Conservation (phyloP, 2,329 filamentous ascomycete species). For the Colletotrichum sp. region DNA sequence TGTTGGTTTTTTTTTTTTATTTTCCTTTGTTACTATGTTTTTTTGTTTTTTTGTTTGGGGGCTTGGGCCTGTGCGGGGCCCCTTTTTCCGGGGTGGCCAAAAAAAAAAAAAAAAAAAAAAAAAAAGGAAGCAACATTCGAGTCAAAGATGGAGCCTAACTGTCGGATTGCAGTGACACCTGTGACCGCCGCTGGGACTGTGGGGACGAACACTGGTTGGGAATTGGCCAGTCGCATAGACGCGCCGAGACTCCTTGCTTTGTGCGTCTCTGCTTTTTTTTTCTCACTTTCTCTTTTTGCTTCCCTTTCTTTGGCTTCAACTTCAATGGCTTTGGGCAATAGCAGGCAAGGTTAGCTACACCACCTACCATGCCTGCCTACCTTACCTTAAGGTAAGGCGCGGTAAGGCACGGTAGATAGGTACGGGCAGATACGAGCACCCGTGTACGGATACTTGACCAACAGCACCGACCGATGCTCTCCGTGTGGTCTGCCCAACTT, state of each 20-base stretch:
- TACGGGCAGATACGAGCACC: neutral
- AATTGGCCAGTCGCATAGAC: neutral
- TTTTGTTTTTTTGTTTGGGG: too few species aligned
- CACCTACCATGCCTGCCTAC: neutral
- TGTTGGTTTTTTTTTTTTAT: too few species aligned
- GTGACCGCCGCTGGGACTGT: neutral
- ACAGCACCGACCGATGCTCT: neutral
- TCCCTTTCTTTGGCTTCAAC: neutral
- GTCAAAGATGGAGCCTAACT: neutral
- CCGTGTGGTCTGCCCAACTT: neutral
- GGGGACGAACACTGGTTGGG: neutral
- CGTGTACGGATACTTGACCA: neutral
- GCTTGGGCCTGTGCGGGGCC: too few species aligned
- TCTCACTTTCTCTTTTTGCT: neutral
- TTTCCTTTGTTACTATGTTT: too few species aligned
- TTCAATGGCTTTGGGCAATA: neutral
- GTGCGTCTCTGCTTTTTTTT: neutral
- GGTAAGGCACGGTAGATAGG: neutral
- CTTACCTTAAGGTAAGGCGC: neutral
- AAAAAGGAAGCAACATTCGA: neutral
- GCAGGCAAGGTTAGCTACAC: neutral
- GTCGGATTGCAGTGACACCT: conserved; percentile 4
- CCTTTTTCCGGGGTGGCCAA: too few species aligned
- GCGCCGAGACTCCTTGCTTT: neutral
- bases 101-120: too few species aligned